Conservation (phyloP, 805 yeast species). For the Candida morakotiae region DNA sequence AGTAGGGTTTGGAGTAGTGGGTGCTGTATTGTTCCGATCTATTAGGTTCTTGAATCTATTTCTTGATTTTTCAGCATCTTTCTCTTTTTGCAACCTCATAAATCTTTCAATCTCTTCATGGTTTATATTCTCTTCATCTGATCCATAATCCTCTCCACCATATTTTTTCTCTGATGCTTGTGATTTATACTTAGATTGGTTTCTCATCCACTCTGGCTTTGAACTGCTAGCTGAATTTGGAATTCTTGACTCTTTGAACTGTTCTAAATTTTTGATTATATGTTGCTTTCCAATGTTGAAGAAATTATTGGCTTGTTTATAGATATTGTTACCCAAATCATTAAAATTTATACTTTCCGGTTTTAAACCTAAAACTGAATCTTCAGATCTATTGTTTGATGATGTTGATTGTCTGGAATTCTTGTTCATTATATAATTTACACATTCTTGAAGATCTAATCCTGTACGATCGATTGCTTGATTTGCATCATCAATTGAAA, state of each 20-base stretch:
- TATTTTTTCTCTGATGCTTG: slow-evolving; percentile 29
- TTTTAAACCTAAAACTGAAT: slow-evolving; percentile 4
- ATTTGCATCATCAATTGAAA: slow-evolving; percentile 55
- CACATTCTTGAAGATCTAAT: slow-evolving; percentile 58
- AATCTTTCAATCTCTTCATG: slow-evolving; percentile 36
- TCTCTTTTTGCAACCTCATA: slow-evolving; percentile 32
- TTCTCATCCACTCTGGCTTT: slow-evolving; percentile 75
- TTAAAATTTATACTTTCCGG: slow-evolving; percentile 32
- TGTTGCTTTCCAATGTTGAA: slow-evolving; percentile 58
- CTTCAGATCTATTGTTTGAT: neutral
- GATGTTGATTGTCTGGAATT: slow-evolving; percentile 16
- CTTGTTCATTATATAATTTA: slow-evolving; percentile 56
- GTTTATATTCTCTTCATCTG: slow-evolving; percentile 45
- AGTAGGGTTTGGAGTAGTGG: neutral
- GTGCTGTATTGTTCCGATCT: neutral
- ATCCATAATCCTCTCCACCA: slow-evolving; percentile 43
- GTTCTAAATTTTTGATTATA: slow-evolving; percentile 58
- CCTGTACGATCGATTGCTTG: slow-evolving; percentile 60
- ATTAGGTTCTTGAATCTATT: slow-evolving; percentile 20
- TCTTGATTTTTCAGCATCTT: slow-evolving; percentile 32
- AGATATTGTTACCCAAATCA: slow-evolving; percentile 52
- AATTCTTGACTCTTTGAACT: slow-evolving; percentile 37
- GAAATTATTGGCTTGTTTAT: slow-evolving; percentile 56
- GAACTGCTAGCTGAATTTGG: no score
- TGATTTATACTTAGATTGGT: slow-evolving; percentile 46